Conservation (phyloP, 805 yeast species). For the Sugiyamaella lignohabitans region DNA sequence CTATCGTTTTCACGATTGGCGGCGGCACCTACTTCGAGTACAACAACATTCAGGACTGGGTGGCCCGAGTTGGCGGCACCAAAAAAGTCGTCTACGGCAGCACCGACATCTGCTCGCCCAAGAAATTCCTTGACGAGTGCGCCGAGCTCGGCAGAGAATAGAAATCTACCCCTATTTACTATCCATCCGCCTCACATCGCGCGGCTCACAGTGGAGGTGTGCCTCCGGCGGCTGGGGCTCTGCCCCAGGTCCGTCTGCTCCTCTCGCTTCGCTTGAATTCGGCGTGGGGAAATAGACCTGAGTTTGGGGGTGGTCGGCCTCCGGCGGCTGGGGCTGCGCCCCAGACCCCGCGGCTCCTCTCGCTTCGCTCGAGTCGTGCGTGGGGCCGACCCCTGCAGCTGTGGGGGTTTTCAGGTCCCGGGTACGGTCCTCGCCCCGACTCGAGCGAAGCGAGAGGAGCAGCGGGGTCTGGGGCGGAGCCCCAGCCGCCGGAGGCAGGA, state of each 20-base stretch:
- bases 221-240: constrained; percentile 1
- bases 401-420: no score
- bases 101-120: constrained; percentile 49
- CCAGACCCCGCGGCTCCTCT: no score
- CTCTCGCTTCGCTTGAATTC: no score
- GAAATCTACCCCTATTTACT: not conserved
- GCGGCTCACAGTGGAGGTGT: no score
- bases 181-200: not conserved
- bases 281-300: not conserved
- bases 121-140: constrained; percentile 28
- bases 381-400: no score
- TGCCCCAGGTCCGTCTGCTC: not conserved
- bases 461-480: not conserved
- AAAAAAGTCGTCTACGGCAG: constrained; percentile 80
- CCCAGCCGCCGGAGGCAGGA: not conserved
- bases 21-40: constrained; percentile 96
- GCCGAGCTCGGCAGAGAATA: constrained; percentile 26
- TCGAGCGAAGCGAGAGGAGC: not conserved
- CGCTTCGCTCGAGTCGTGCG: no score
- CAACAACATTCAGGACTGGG: constrained; percentile 91
- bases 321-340: no score
- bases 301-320: no score
- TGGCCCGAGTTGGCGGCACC: constrained; percentile 33
- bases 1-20: constrained; percentile 88
- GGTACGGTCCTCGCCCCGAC: no score